phyloP scores from a whole-genome alignment of 179 eudicot genomes.

The Silene noctiflora region DNA sequence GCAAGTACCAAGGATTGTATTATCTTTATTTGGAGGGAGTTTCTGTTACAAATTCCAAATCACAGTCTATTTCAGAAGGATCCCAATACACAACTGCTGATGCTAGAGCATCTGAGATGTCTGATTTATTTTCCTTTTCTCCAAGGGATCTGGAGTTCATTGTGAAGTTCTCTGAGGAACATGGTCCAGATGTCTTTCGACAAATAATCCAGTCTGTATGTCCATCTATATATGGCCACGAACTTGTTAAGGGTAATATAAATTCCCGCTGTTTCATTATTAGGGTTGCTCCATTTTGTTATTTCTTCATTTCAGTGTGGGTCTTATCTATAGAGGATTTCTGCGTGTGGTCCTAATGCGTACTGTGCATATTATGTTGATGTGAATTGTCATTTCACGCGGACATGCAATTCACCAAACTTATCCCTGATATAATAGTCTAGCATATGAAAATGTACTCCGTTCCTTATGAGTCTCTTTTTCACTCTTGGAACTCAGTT shows the following conservation, averaged over 20 bases:
- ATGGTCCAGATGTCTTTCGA: conserved; percentile 75
- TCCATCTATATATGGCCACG: conserved; percentile 97
- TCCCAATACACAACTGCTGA: conserved; percentile 40
- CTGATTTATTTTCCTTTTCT: conserved; percentile 79
- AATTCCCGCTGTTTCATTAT: neutral
- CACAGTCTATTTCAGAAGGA: conserved; percentile 54
- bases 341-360: neutral
- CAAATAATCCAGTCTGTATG: conserved; percentile 89
- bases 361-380: neutral
- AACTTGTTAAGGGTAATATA: conserved; percentile 81
- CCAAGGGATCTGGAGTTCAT: conserved; percentile 87
- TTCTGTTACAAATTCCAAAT: conserved; percentile 78
- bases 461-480: conserved; percentile 8
- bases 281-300: neutral
- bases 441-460: conserved; percentile 1
- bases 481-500: neutral
- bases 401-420: neutral
- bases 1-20: conserved; percentile 85
- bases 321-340: neutral
- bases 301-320: neutral
- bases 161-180: conserved; percentile 68
- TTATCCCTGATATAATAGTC: neutral
- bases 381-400: neutral
- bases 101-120: conserved; percentile 61
- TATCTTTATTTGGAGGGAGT: conserved; percentile 91